phyloP scores from a whole-genome alignment of 2,329 filamentous ascomycete species.

The Pseudogymnoascus sp. region DNA sequence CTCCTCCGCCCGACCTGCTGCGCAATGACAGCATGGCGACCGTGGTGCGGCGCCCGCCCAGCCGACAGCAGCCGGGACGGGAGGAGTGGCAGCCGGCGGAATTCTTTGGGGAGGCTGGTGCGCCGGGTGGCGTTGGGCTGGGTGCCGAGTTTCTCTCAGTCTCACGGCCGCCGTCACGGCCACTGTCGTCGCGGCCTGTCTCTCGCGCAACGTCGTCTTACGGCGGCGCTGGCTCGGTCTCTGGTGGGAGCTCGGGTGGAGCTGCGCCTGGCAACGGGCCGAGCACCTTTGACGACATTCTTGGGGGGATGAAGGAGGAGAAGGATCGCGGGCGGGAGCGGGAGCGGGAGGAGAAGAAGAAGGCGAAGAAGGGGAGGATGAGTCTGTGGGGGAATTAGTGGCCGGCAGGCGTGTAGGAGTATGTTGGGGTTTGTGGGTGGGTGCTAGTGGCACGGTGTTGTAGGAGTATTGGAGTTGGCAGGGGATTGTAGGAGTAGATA shows the following conservation, averaged over 20 bases:
- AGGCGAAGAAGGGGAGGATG: slow-evolving; percentile 28
- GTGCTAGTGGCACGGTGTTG: neutral
- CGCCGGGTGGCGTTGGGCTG: neutral
- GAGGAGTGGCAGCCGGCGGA: neutral
- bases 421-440: neutral
- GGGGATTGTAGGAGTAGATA: neutral
- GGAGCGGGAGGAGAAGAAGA: slow-evolving; percentile 28
- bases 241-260: neutral
- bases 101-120: neutral
- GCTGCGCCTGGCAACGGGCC: neutral
- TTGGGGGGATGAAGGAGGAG: slow-evolving; percentile 29
- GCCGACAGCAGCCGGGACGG: neutral
- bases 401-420: neutral
- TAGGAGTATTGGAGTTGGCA: neutral
- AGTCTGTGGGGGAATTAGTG: slow-evolving; percentile 8
- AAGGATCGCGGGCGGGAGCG: slow-evolving; percentile 32
- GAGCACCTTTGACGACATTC: slow-evolving; percentile 42
- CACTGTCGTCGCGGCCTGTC: neutral
- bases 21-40: slow-evolving; percentile 1
- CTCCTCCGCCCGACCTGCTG: neutral
- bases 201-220: neutral
- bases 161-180: neutral
- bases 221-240: neutral
- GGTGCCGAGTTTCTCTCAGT: neutral
- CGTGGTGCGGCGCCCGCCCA: neutral